Percentiles rank a stretch among this genome's conserved stretches.
These are phyloP conservation scores for Gossypium arboreum DNA, from an alignment of 345 rosid genomes.

Conservation along the genomic window DNA sequence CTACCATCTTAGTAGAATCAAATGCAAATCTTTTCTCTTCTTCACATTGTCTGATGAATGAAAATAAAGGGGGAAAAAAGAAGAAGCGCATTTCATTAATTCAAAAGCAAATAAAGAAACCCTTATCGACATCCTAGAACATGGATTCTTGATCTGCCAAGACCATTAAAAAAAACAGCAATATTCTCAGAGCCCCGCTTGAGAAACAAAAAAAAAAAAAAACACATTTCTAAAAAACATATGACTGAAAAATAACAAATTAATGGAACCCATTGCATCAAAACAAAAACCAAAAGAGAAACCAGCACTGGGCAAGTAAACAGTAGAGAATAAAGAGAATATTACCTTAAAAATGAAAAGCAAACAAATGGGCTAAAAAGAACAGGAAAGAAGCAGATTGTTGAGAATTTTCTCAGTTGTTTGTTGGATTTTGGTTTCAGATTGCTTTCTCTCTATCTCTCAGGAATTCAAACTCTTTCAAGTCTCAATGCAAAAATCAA, in stretches of 20 bases:
- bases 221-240: background rate
- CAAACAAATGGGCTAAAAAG: background rate
- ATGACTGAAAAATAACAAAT: background rate
- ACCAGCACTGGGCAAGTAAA: slow-evolving; percentile 2
- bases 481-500: background rate
- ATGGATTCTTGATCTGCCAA: slow-evolving; percentile 30
- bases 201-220: background rate
- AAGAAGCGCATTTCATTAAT: background rate
- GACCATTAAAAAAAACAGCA: slow-evolving; percentile 16
- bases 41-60: background rate
- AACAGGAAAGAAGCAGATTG: slow-evolving; percentile 4
- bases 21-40: background rate
- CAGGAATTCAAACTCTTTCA: background rate
- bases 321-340: background rate
- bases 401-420: background rate
- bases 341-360: slow-evolving; percentile 37
- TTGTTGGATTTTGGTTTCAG: background rate
- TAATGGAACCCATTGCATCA: slow-evolving; percentile 8
- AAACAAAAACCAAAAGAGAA: background rate
- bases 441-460: background rate
- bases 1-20: background rate
- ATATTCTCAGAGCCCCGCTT: background rate
- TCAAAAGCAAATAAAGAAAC: background rate
- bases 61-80: background rate
- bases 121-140: background rate